A percentile compares a stretch with the other conserved stretches of the same genome.
Evolutionary conservation across 2,329 filamentous ascomycete species (phyloP).

Genomic region (Myriosclerotinia scirpicola): DNA sequence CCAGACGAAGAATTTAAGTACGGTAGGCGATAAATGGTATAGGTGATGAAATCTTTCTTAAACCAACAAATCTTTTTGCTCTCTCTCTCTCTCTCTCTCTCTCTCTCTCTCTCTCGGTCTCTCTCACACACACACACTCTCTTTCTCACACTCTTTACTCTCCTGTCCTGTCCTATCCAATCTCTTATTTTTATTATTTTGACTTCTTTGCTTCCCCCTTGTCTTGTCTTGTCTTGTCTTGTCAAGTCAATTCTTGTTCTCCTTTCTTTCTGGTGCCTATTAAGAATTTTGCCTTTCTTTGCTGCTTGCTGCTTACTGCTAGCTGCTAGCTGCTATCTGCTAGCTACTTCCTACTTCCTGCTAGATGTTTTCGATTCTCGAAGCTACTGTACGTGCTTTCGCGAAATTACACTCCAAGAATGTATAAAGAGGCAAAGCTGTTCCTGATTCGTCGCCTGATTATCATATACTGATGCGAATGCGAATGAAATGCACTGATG

Average conservation of each 20-base stretch:
- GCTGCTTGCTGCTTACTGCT: neutral
- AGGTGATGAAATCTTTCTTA: neutral
- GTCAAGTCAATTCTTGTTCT: neutral
- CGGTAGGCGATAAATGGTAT: constrained; percentile 9
- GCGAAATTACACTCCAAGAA: constrained; percentile 17
- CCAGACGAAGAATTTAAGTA: neutral
- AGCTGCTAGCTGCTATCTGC: neutral
- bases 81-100: neutral
- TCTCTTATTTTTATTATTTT: neutral
- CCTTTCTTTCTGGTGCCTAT: neutral
- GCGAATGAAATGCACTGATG: constrained; percentile 3
- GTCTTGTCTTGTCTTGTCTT: constrained; percentile 1
- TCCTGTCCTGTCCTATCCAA: neutral
- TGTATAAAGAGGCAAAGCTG: neutral
- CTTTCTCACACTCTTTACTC: neutral
- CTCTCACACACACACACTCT: neutral
- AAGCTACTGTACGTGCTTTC: constrained; percentile 10
- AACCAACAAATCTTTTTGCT: neutral
- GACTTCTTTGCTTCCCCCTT: neutral
- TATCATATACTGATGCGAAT: constrained; percentile 6
- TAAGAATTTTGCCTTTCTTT: neutral
- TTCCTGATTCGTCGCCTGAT: neutral
- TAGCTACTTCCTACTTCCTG: neutral
- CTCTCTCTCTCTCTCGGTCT: neutral
- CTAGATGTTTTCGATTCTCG: neutral